Evolutionary conservation across 2,329 filamentous ascomycete species (phyloP), one percentile per base, ranked within the genome.

Genomic region (Hymenoscyphus albidus): DNA sequence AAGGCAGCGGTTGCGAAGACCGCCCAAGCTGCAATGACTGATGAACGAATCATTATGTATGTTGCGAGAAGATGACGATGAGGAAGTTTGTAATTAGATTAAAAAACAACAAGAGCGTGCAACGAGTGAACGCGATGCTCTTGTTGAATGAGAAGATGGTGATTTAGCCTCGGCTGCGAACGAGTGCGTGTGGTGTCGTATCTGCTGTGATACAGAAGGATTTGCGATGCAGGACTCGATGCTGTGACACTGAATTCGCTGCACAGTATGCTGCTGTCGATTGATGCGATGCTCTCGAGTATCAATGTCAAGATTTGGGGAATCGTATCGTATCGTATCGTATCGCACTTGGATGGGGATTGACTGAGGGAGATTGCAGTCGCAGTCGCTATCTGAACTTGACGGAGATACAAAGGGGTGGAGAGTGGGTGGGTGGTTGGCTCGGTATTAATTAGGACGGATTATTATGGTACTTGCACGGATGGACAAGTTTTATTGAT

Each of bases 41-140:
- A 69, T 60, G 68, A 62, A 64, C 71, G 69, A 68, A 75, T 68
- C 74, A 76, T 76, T 68, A 67, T 73, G 64, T 73, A 64, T 68
- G 66, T 70, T 67, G 14, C 12, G 57, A 48, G 40, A 48, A 54
- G 48, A 54, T 54, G 48, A 27, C 13, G 32, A 35, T 38, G 35
- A 31, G 58, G 42, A 7, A 4, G 9, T 6, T 32, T 22, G 18
- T 48, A 60, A 61, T 59, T 65, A 38, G 38, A 59, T 57, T 48
- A 51, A 51, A 56, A 61, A 31, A 42, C 63, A 51, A 58, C 42
- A 58, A 48, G 65, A 65, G 40, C 58, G 62, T 63, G 63, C 61
- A 63, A 31, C 59, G 63, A 62, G 32, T 56, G 12, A 62, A 62
- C 60, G 48, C n/a, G 60, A 62, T 57, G 51, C 51, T 56, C 56